phyloP scores from a whole-genome alignment of 805 yeast genomes.

The Candida germanica region DNA sequence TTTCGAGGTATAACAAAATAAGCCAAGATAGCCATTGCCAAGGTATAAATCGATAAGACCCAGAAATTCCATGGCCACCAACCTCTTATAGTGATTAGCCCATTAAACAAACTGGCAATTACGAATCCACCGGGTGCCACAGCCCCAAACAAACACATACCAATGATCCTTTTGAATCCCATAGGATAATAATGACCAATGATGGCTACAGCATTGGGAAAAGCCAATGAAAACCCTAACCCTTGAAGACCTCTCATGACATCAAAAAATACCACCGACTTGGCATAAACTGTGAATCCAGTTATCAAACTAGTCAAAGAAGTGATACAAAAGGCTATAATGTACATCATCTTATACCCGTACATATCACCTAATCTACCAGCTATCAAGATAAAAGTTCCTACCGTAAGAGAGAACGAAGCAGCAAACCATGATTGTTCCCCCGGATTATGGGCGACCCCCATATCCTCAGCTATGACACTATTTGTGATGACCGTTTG shows the following conservation, averaged over 20 bases:
- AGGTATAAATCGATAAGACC: conserved; percentile 22
- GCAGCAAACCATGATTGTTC: conserved; percentile 36
- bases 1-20: conserved; percentile 26
- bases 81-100: conserved; percentile 20
- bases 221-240: conserved; percentile 31
- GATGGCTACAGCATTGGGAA: conserved; percentile 34
- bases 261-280: conserved; percentile 23
- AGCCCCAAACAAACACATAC: conserved; percentile 30
- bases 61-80: conserved; percentile 40
- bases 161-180: conserved; percentile 17
- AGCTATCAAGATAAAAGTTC: conserved; percentile 32
- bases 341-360: conserved; percentile 29
- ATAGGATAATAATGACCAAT: conserved; percentile 30
- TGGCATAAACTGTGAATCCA: conserved; percentile 26
- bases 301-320: conserved; percentile 21
- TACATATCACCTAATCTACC: conserved; percentile 36
- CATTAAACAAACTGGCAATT: conserved; percentile 26
- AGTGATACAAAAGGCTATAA: conserved; percentile 23
- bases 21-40: conserved; percentile 15
- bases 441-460: conserved; percentile 23
- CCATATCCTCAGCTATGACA: conserved; percentile 21
- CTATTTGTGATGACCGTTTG: conserved; percentile 24
- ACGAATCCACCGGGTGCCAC: conserved; percentile 34
- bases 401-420: conserved; percentile 32
- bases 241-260: conserved; percentile 33